These are phyloP conservation scores for Hyphopichia wangnamkhiaoensis DNA, from an alignment of 1,139 yeast species.

Conservation along the genomic window DNA sequence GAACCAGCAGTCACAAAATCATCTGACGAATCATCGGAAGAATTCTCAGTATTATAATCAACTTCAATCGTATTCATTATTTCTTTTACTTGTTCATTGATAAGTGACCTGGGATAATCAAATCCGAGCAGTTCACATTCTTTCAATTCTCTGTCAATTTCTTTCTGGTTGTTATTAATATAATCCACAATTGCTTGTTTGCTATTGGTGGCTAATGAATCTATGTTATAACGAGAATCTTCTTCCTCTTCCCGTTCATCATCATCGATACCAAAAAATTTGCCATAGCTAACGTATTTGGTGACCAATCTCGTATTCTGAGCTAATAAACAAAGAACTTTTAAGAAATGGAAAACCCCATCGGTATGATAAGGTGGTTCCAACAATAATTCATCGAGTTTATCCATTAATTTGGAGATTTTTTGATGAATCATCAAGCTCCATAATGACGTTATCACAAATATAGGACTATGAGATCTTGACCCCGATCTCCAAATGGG, in stretches of 20 bases:
- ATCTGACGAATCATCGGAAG: no score
- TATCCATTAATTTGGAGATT: constrained; percentile 25
- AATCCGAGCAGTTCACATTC: constrained; percentile 33
- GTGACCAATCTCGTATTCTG: constrained; percentile 16
- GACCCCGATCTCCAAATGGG: constrained; percentile 46
- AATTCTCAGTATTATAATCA: no score
- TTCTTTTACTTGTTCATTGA: not conserved
- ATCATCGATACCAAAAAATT: constrained; percentile 12
- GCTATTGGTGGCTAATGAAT: not conserved
- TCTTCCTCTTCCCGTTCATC: constrained; percentile 14
- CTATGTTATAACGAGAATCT: constrained; percentile 4
- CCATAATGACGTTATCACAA: constrained; percentile 41
- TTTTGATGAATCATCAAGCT: constrained; percentile 28
- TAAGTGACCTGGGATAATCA: constrained; percentile 23
- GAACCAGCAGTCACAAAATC: constrained; percentile 10
- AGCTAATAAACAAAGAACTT: constrained; percentile 28
- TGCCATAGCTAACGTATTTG: constrained; percentile 7
- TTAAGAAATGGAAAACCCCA: constrained; percentile 40
- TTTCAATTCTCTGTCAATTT: constrained; percentile 23
- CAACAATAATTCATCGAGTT: constrained; percentile 40
- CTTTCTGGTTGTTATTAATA: constrained; percentile 14
- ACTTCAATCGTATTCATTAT: not conserved
- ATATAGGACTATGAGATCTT: constrained; percentile 36
- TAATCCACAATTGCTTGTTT: constrained; percentile 5
- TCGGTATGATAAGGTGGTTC: constrained; percentile 48